Base-by-base conservation (phyloP, 257 asterid species). In the Przewalskia tangutica region DNA sequence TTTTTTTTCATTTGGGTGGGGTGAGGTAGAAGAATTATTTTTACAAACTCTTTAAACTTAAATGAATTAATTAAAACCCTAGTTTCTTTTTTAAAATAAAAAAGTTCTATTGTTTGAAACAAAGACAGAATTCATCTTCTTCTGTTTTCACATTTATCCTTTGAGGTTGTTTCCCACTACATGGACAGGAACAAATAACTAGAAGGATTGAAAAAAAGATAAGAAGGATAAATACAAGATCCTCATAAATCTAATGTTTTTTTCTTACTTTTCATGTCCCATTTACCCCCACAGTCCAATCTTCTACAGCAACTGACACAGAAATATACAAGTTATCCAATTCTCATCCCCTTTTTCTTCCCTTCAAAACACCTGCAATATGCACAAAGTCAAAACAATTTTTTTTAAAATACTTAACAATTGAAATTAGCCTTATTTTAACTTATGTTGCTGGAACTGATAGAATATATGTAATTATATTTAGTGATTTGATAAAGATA, bases 91-190 rank as follows among this genome's bases (percentile, higher is more conserved):
- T 7, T n/a, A 6, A 10, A 51, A 51, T 48, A 10, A 55, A 54
- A 55, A 16, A 14, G 16, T 16, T 2, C 36, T 60, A 20, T 5
- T 60, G 20, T 18, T 7, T 58, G 38, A 60, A 60, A 10, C 4
- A 60, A 10, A 20, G 64, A 18, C 20, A 20, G 18, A 48, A 7
- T 3, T 73, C 32, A 27, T 27, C 0, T 46, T 48, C 7, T 23
- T 44, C 18, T 70, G 54, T 70, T 44, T 70, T 12, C 20, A 73
- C 34, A 73, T 48, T 73, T 88, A 82, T 86, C 88, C 83, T 85
- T 90, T 85, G 67, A 85, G 90, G 93, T 84, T 83, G 90, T 93
- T 88, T 92, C 92, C 95, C 91, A 83, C 76, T 85, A 84, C 89
- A 84, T 85, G 85, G 93, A 90, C 95, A 91, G 76, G 87, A 89